Evolutionary conservation across 2,329 filamentous ascomycete species (phyloP).

Genomic region (Kalmusia sp.): DNA sequence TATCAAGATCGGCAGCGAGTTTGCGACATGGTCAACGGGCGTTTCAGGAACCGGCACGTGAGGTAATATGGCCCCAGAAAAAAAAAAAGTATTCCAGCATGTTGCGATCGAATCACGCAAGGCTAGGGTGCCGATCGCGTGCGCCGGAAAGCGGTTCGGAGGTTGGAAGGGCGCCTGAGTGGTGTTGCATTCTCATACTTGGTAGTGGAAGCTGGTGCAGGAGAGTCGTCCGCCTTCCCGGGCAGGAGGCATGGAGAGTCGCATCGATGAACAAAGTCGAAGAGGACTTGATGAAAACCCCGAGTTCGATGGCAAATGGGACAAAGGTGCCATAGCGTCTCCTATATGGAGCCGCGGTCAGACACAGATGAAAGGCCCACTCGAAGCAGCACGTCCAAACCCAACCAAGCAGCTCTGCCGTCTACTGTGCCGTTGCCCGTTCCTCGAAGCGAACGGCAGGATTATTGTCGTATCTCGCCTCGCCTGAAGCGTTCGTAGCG

Average conservation of each 20-base stretch:
- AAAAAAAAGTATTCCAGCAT: too few relatives aligned
- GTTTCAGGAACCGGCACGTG: too few relatives aligned
- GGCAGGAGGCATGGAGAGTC: not conserved
- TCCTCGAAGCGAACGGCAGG: slow-evolving; percentile 7
- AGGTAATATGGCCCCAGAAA: too few relatives aligned
- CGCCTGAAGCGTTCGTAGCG: slow-evolving; percentile 1
- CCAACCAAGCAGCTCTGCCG: not conserved
- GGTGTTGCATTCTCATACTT: too few relatives aligned
- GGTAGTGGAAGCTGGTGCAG: too few relatives aligned
- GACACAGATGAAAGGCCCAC: not conserved
- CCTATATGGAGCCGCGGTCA: not conserved
- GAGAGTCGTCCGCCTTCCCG: too few relatives aligned
- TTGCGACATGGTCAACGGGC: too few relatives aligned
- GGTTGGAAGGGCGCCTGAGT: too few relatives aligned
- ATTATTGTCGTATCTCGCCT: slow-evolving; percentile 9
- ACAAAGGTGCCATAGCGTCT: not conserved
- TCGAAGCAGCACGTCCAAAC: not conserved
- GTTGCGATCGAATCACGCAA: not conserved
- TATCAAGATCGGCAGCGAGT: too few relatives aligned
- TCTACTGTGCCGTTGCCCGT: not conserved
- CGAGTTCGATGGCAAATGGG: not conserved
- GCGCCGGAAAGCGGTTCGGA: not conserved
- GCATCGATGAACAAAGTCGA: not conserved
- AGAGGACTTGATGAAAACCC: not conserved
- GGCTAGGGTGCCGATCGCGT: not conserved